These are phyloP conservation scores for Tubosaeta sp. DNA, from an alignment of 768 basidiomycete genomes.

Conservation along the genomic window DNA sequence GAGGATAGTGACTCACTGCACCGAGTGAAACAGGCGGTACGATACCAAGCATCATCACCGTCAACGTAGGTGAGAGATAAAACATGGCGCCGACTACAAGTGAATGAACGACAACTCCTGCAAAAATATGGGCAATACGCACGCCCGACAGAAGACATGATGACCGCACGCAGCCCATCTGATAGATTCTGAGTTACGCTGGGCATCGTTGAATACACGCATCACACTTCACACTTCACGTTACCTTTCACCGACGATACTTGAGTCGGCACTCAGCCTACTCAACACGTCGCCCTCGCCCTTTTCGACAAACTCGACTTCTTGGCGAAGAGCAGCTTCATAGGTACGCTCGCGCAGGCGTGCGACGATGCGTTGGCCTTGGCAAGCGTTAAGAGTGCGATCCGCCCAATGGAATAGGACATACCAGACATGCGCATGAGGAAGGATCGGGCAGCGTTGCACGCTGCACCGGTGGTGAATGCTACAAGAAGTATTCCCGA, in stretches of 20 bases:
- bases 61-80: slow-evolving; percentile 84
- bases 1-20: slow-evolving; percentile 47
- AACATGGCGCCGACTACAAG: slow-evolving; percentile 90
- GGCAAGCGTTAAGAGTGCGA: background rate
- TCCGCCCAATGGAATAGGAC: slow-evolving; percentile 9
- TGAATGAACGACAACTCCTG: background rate
- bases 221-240: background rate
- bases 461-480: slow-evolving; percentile 83
- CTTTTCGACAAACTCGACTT: slow-evolving; percentile 89
- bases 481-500: slow-evolving; percentile 66
- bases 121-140: slow-evolving; percentile 29
- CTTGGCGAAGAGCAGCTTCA: slow-evolving; percentile 77
- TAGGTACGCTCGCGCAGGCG: slow-evolving; percentile 81
- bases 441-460: slow-evolving; percentile 79
- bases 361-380: slow-evolving; percentile 86
- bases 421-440: slow-evolving; percentile 83
- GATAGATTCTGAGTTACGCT: slow-evolving; percentile 79
- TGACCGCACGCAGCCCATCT: slow-evolving; percentile 75
- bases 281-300: slow-evolving; percentile 94
- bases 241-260: slow-evolving; percentile 90
- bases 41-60: slow-evolving; percentile 86
- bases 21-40: slow-evolving; percentile 87
- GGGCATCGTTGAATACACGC: background rate
- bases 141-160: slow-evolving; percentile 95
- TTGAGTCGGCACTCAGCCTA: slow-evolving; percentile 85